Percentiles rank a stretch among this genome's conserved stretches.
phyloP scores from a whole-genome alignment of 140 eudicot genomes.

The Oenanthe javanica region DNA sequence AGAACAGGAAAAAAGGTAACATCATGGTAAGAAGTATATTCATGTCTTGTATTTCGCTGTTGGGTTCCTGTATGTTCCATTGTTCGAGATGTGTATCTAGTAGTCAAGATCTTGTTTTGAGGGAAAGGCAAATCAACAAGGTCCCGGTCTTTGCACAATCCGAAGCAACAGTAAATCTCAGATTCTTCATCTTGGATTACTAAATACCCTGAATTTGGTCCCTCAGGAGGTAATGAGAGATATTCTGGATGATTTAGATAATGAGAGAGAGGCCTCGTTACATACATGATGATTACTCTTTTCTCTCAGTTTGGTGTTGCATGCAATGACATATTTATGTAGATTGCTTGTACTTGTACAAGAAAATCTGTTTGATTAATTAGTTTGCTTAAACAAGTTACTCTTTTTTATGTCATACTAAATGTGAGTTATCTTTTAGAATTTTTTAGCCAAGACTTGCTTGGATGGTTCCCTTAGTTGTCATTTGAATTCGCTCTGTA shows the following conservation, averaged over 20 bases:
- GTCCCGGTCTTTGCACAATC: slow-evolving; percentile 29
- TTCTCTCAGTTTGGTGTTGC: neutral
- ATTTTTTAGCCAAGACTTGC: neutral
- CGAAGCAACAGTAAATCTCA: slow-evolving; percentile 50
- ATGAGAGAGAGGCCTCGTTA: slow-evolving; percentile 52
- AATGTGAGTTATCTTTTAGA: neutral
- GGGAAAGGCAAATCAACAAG: slow-evolving; percentile 57
- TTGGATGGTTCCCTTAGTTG: neutral
- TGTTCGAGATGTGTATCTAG: too few relatives aligned
- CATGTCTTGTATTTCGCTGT: too few relatives aligned
- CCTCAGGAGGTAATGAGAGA: slow-evolving; percentile 42
- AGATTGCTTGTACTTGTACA: neutral
- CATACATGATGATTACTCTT: slow-evolving; percentile 41
- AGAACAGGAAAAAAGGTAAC: slow-evolving; percentile 56
- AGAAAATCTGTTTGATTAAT: neutral
- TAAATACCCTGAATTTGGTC: slow-evolving; percentile 68
- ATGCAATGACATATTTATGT: slow-evolving; percentile 21
- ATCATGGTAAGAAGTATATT: neutral
- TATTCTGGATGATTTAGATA: slow-evolving; percentile 35
- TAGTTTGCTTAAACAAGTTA: slow-evolving; percentile 8
- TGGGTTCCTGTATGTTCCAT: too few relatives aligned
- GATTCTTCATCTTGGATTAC: slow-evolving; percentile 74
- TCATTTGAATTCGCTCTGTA: neutral
- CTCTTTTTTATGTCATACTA: slow-evolving; percentile 6
- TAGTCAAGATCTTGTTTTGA: slow-evolving; percentile 45